Percentiles rank a stretch among this genome's conserved stretches.
Conservation (phyloP, 306 rosid species). For the Dicorynia guianensis region DNA sequence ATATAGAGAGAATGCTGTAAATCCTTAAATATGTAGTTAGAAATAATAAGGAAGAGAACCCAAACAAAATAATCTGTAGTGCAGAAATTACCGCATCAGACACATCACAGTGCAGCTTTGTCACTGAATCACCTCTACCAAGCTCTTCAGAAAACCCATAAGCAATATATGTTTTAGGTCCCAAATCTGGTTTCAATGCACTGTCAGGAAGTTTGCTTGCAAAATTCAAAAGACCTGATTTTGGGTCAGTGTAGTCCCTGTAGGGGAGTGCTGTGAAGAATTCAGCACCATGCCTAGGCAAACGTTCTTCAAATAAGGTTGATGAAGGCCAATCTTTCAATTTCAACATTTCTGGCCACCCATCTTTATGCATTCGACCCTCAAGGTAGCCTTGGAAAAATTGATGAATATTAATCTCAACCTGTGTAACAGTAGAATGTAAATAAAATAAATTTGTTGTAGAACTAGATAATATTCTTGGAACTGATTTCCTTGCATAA, state of each 20-base stretch:
- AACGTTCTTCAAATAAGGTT: constrained; percentile 62
- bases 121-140: constrained; percentile 63
- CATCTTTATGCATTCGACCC: constrained; percentile 50
- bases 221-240: constrained; percentile 55
- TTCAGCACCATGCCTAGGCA: constrained; percentile 61
- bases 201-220: constrained; percentile 57
- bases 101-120: constrained; percentile 64
- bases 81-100: constrained; percentile 64
- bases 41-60: neutral
- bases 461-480: constrained; percentile 17
- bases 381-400: constrained; percentile 60
- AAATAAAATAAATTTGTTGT: constrained; percentile 22
- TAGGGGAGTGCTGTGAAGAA: constrained; percentile 58
- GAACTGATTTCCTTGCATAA: constrained; percentile 19
- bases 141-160: constrained; percentile 63
- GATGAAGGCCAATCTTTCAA: constrained; percentile 70
- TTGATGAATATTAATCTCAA: constrained; percentile 62
- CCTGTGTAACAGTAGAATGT: constrained; percentile 40
- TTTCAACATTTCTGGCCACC: constrained; percentile 66
- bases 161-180: constrained; percentile 66
- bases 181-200: constrained; percentile 59
- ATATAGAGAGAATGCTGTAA: neutral
- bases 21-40: neutral
- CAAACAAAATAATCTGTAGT: constrained; percentile 26
- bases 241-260: constrained; percentile 61